These are phyloP conservation scores for Cotoneaster glaucophyllus DNA, from an alignment of 306 rosid species.

Conservation along the genomic window DNA sequence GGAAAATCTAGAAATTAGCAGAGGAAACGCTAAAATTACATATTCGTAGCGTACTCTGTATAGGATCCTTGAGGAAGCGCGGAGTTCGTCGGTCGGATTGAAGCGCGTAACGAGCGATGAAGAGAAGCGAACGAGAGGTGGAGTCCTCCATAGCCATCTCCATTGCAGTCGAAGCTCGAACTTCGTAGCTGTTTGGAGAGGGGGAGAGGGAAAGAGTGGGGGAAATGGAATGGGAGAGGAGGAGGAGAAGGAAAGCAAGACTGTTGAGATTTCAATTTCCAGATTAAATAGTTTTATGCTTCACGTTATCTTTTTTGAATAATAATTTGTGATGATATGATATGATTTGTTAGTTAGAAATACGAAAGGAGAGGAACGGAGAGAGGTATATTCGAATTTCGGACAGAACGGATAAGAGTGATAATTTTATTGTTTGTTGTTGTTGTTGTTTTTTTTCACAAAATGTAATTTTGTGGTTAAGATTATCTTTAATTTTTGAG, in stretches of 20 bases:
- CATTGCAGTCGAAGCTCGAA: conserved; percentile 30
- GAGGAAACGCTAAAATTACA: conserved; percentile 23
- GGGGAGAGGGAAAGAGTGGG: neutral
- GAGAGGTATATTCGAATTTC: neutral
- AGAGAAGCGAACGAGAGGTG: conserved; percentile 36
- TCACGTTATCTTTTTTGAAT: neutral
- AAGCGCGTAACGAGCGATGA: conserved; percentile 35
- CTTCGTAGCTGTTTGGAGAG: conserved; percentile 6
- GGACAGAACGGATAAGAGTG: neutral
- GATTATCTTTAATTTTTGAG: too few species aligned
- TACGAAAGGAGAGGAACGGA: neutral
- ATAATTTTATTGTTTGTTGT: too few species aligned
- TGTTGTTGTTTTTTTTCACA: too few species aligned
- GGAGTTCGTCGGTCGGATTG: conserved; percentile 50
- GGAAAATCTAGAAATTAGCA: conserved; percentile 27
- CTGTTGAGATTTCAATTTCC: neutral
- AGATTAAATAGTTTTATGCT: neutral
- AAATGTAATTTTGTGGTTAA: too few species aligned
- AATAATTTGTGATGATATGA: neutral
- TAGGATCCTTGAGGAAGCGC: conserved; percentile 41
- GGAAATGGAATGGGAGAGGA: neutral
- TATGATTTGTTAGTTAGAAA: neutral
- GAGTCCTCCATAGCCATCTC: conserved; percentile 73
- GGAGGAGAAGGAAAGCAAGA: neutral
- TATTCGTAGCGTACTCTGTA: conserved; percentile 57